Conservation (phyloP, 106 monocot genomes). For the Platanthera guangdongensis region DNA sequence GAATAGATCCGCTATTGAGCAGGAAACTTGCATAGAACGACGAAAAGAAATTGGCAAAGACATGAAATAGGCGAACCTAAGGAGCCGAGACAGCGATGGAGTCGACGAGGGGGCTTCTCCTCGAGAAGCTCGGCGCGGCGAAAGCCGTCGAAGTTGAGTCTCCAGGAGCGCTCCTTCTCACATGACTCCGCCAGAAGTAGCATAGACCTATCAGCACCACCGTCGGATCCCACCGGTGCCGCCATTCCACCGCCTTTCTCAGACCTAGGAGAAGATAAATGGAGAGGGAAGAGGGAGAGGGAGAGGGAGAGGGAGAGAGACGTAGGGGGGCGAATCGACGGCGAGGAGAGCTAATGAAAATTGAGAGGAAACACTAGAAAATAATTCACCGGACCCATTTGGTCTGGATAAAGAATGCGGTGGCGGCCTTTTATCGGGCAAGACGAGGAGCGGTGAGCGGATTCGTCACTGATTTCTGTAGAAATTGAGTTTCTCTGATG, state of each 20-base stretch:
- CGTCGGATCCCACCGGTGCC: slow-evolving; percentile 13
- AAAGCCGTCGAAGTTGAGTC: slow-evolving; percentile 56
- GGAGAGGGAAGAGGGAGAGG: not conserved
- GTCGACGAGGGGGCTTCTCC: slow-evolving; percentile 33
- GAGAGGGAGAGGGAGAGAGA: not conserved
- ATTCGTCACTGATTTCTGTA: too few relatives aligned
- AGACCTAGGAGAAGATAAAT: not conserved
- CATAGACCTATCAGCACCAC: slow-evolving; percentile 27
- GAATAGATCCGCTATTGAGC: too few relatives aligned
- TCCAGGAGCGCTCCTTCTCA: slow-evolving; percentile 41
- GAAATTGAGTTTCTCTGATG: too few relatives aligned
- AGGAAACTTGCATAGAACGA: too few relatives aligned
- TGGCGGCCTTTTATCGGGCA: too few relatives aligned
- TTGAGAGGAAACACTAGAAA: too few relatives aligned
- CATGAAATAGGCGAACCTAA: slow-evolving; percentile 17
- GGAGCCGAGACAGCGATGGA: slow-evolving; percentile 57
- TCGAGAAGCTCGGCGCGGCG: slow-evolving; percentile 25
- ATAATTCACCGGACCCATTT: too few relatives aligned
- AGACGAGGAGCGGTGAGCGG: too few relatives aligned
- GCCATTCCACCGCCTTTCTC: slow-evolving; percentile 7
- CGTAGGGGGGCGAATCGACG: too few relatives aligned
- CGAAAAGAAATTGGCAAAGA: not conserved
- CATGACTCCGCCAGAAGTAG: slow-evolving; percentile 13
- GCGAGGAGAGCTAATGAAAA: too few relatives aligned
- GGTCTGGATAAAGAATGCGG: too few relatives aligned